A percentile compares a stretch with the other conserved stretches of the same genome.
phyloP scores from a whole-genome alignment of 169 alveolate genomes.

The Plasmodium gonderi region DNA sequence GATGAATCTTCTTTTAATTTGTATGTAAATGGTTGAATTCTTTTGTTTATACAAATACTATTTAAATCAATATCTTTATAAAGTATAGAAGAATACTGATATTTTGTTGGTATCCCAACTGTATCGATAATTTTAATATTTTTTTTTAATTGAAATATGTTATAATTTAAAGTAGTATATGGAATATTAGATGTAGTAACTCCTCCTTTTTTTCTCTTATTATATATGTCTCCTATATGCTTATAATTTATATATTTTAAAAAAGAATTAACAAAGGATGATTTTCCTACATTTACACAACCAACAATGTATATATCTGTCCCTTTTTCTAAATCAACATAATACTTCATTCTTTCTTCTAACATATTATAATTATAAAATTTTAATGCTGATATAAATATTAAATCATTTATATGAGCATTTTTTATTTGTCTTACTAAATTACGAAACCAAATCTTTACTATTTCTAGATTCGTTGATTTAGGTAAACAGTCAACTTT shows the following conservation, averaged over 20 bases:
- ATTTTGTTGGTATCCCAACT: slow-evolving; percentile 87
- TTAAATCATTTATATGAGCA: slow-evolving; percentile 84
- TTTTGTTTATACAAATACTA: slow-evolving; percentile 77
- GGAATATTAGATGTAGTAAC: slow-evolving; percentile 90
- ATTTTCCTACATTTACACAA: slow-evolving; percentile 89
- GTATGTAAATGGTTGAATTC: slow-evolving; percentile 80
- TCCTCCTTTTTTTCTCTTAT: slow-evolving; percentile 86
- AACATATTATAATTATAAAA: slow-evolving; percentile 78
- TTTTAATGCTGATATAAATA: slow-evolving; percentile 81
- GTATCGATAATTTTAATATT: slow-evolving; percentile 89
- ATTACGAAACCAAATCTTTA: slow-evolving; percentile 87
- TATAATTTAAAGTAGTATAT: slow-evolving; percentile 88
- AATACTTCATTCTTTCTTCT: slow-evolving; percentile 82
- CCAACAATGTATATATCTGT: slow-evolving; percentile 86
- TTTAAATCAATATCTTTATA: slow-evolving; percentile 79
- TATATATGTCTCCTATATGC: slow-evolving; percentile 80
- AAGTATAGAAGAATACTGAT: slow-evolving; percentile 79
- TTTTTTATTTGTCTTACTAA: slow-evolving; percentile 89
- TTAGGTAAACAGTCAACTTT: slow-evolving; percentile 88
- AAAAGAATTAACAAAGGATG: slow-evolving; percentile 88
- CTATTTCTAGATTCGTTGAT: slow-evolving; percentile 72
- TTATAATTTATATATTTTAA: slow-evolving; percentile 85
- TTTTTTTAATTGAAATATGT: slow-evolving; percentile 87
- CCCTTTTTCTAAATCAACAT: slow-evolving; percentile 76
- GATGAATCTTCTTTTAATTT: slow-evolving; percentile 82